Evolutionary conservation across 1,284 basidiomycete genomes (phyloP).

Genomic region (Sporisorium scitamineum): DNA sequence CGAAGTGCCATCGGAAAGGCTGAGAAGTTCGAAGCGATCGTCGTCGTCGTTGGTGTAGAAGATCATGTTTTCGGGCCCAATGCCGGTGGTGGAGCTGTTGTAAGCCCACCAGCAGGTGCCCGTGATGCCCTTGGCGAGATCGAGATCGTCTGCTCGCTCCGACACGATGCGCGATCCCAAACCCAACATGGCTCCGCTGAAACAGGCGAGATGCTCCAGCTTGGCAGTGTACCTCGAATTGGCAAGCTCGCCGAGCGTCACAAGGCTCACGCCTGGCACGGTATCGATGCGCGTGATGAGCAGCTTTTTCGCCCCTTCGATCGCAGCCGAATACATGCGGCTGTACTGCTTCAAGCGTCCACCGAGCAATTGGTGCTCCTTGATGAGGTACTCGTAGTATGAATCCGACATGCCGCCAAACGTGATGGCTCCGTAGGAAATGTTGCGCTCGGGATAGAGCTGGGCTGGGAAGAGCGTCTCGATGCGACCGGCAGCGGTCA

Average conservation of each 20-base stretch:
- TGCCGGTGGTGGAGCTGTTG: slow-evolving; percentile 66
- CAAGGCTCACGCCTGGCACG: slow-evolving; percentile 70
- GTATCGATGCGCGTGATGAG: slow-evolving; percentile 70
- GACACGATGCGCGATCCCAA: slow-evolving; percentile 72
- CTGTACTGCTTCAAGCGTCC: slow-evolving; percentile 71
- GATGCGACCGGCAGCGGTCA: slow-evolving; percentile 66
- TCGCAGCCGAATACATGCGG: slow-evolving; percentile 71
- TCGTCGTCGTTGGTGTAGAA: slow-evolving; percentile 58
- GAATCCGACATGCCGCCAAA: slow-evolving; percentile 72
- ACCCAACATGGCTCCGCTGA: slow-evolving; percentile 74
- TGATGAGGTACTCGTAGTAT: slow-evolving; percentile 75
- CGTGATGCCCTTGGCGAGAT: slow-evolving; percentile 70
- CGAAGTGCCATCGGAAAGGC: slow-evolving; percentile 46
- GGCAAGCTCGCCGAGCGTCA: slow-evolving; percentile 58
- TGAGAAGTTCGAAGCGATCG: slow-evolving; percentile 53
- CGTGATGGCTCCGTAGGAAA: slow-evolving; percentile 62
- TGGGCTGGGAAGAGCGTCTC: slow-evolving; percentile 67
- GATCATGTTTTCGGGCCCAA: slow-evolving; percentile 65
- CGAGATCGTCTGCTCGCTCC: slow-evolving; percentile 70
- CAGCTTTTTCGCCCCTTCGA: slow-evolving; percentile 71
- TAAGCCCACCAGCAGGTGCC: slow-evolving; percentile 73
- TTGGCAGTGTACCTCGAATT: slow-evolving; percentile 40
- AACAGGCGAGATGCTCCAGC: slow-evolving; percentile 72
- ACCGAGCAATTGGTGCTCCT: slow-evolving; percentile 72
- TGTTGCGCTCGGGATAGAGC: slow-evolving; percentile 69